Evolutionary conservation across 148 eudicot species (phyloP), one percentile per base, ranked within the genome.

Genomic region (Cornus kousa): DNA sequence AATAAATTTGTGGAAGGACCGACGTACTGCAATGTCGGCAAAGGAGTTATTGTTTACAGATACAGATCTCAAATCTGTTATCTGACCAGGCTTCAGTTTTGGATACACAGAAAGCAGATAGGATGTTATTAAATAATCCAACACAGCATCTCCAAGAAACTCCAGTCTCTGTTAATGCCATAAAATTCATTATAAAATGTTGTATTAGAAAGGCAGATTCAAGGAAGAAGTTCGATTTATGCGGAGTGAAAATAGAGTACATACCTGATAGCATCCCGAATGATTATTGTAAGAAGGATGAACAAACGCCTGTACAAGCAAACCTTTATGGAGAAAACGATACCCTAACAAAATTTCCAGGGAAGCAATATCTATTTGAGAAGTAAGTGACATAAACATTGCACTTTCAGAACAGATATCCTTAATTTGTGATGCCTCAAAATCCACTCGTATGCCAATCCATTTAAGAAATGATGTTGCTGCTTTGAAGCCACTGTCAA

Each of bases 61-160:
- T 3, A 80, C 82, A 57, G 99, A 94, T 90, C 99, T 91, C 86
- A 96, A 83, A 91, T 96, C 99, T n/a, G 99, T 93, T 82, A 96
- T 80, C 70, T 94, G 98, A 74, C 99, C 99, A 68, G 99, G 99
- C 79, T 87, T 92, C 80, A 96, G 80, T 20, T 89, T 86, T 55
- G 99, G 99, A 81, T 88, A 96, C 33, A 79, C 90, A 0, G 99
- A 92, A 82, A 88, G 94, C 70, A 96, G 78, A 85, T 92, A 94
- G 32, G 95, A 92, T 7, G 99, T 94, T 86, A 94, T 94, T 78
- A 96, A 80, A 80, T 96, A 96, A 87, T 96, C 99, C 82, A 96
- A 69, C 46, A 94, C 92, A 62, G 99, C 98, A 87, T 96, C 99
- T 83, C 99, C 99, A 43, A 96, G 95, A 84, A 92, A 96, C 83